These are phyloP conservation scores for Pichia gijzeniarum DNA, from an alignment of 805 yeast species.

Conservation along the genomic window DNA sequence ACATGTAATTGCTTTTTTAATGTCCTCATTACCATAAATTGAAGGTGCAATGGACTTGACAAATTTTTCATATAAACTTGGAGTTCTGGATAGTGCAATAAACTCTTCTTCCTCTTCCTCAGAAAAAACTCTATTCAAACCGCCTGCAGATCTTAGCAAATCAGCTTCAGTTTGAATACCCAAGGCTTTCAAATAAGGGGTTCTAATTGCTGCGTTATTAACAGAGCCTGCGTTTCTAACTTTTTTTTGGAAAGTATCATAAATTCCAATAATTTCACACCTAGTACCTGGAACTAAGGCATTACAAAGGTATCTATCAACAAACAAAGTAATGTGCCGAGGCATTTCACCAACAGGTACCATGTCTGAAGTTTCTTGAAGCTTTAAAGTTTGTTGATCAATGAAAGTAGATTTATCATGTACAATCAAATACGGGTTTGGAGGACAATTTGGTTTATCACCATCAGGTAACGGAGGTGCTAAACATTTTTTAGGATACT, in stretches of 20 bases:
- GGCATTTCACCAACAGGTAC: constrained; percentile 99
- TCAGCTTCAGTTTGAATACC: constrained; percentile 81
- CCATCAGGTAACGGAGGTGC: constrained; percentile 47
- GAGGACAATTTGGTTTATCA: constrained; percentile 62
- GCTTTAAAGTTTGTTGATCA: constrained; percentile 88
- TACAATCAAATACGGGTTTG: constrained; percentile 86
- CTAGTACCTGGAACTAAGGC: constrained; percentile 92
- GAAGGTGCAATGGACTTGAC: constrained; percentile 92
- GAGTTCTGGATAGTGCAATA: constrained; percentile 69
- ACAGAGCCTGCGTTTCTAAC: constrained; percentile 44
- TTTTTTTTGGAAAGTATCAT: constrained; percentile 81
- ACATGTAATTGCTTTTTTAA: constrained; percentile 90
- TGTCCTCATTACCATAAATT: constrained; percentile 88
- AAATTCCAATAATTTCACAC: constrained; percentile 86
- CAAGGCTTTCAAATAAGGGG: constrained; percentile 80
- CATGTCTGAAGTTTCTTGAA: constrained; percentile 97
- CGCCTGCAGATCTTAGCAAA: constrained; percentile 37
- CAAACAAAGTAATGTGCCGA: constrained; percentile 78
- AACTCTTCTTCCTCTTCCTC: constrained; percentile 96
- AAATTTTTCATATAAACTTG: constrained; percentile 80
- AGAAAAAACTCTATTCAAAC: constrained; percentile 50
- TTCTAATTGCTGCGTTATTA: constrained; percentile 79
- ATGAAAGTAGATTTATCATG: constrained; percentile 92
- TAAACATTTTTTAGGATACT: constrained; percentile 62
- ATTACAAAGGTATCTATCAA: constrained; percentile 86